Evolutionary conservation across 1,284 basidiomycete genomes (phyloP), one percentile per base, ranked within the genome.

Genomic region (Ceratobasidium sp.): DNA sequence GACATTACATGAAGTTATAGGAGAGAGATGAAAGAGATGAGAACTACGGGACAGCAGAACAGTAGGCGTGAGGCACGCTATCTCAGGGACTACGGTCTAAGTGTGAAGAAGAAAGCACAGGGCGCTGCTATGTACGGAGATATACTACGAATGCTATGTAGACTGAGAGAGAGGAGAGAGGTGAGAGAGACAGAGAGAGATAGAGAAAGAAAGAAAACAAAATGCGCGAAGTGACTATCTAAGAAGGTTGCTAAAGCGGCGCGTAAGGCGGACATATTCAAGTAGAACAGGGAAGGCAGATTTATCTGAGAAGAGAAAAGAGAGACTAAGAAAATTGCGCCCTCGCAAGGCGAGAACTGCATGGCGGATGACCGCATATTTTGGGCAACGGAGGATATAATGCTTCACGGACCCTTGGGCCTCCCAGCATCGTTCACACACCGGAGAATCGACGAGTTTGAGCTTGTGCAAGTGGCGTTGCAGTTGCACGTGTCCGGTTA

Each of bases 311-410:
- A 64, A 64, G n/a, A 64, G 40, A 38, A 17, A 64, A 17, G 38
- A 42, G 9, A 64, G n/a, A 23, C n/a, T 42, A 2, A 64, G 20
- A 7, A 23, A 64, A 9, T 64, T 17, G 17, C 48, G 7, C 17
- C 62, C 13, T 23, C 23, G 42, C 62, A 15, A 9, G n/a, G 6
- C 62, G 9, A 64, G 40, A 15, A 64, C n/a, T 2, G 15, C 17
- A 10, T 42, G 42, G 62, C 62, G 40, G n/a, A 64, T 64, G 33
- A 44, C 38, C 9, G 13, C 38, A 23, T n/a, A 64, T 9, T 23
- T 23, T 20, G 62, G 62, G 42, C 62, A 64, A 3, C 62, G 17
- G 20, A 64, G 40, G 62, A 64, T 23, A n/a, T 20, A 64, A 26
- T 64, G 62, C 3, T 15, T 2, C 3, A 64, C 62, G 9, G 62